These are phyloP conservation scores for Metarhizium sp. DNA, from an alignment of 2,329 filamentous ascomycete genomes.

Conservation along the genomic window DNA sequence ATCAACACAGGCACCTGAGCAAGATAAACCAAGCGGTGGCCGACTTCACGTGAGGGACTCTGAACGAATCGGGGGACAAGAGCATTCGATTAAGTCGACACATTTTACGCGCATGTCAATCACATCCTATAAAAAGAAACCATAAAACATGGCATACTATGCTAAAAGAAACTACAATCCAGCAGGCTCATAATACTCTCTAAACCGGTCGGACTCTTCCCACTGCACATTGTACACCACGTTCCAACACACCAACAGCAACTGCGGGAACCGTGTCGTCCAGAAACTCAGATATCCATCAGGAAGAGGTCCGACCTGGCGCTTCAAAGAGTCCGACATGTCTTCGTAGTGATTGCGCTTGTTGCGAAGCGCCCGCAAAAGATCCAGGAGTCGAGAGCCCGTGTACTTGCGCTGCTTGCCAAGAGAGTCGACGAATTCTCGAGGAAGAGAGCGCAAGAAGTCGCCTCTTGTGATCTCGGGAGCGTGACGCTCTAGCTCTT, in stretches of 20 bases:
- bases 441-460: constrained; percentile 68
- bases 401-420: constrained; percentile 96
- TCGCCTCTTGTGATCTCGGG: constrained; percentile 53
- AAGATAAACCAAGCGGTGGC: too few relatives aligned
- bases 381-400: constrained; percentile 70
- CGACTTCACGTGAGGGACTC: too few relatives aligned
- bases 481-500: constrained; percentile 46
- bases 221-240: constrained; percentile 60
- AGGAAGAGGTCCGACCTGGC: constrained; percentile 60
- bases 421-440: constrained; percentile 77
- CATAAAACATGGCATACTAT: not conserved
- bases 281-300: constrained; percentile 80
- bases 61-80: too few relatives aligned
- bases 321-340: constrained; percentile 71
- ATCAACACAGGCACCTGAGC: too few relatives aligned
- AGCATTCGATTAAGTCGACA: too few relatives aligned
- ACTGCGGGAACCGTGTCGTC: constrained; percentile 66
- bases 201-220: constrained; percentile 56
- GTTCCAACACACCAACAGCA: constrained; percentile 72
- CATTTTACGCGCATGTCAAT: too few relatives aligned
- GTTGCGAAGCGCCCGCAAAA: constrained; percentile 82
- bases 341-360: constrained; percentile 98
- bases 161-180: constrained; percentile 16
- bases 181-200: constrained; percentile 56
- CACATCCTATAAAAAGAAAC: too few relatives aligned